phyloP scores from a whole-genome alignment of 2,329 filamentous ascomycete species.

The Trichoderma breve region DNA sequence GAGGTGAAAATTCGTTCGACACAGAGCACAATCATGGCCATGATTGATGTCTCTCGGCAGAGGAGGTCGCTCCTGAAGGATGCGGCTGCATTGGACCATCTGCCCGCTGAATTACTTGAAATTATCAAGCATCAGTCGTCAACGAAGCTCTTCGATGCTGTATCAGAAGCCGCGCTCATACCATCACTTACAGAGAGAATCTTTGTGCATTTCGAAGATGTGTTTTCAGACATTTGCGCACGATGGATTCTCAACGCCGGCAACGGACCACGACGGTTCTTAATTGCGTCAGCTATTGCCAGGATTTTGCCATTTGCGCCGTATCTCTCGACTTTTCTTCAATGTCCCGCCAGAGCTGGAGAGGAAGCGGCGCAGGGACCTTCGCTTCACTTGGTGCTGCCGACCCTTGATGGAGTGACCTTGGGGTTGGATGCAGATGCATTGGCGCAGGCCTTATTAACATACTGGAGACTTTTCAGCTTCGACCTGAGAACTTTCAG shows the following conservation, averaged over 20 bases:
- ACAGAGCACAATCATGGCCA: slow-evolving; percentile 49
- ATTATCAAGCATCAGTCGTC: slow-evolving; percentile 63
- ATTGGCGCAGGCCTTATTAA: slow-evolving; percentile 34
- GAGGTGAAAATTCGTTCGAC: slow-evolving; percentile 25
- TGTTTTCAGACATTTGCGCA: slow-evolving; percentile 80
- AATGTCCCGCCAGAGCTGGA: slow-evolving; percentile 38
- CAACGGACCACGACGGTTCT: slow-evolving; percentile 38
- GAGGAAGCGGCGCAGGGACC: slow-evolving; percentile 20
- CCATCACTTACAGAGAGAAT: slow-evolving; percentile 68
- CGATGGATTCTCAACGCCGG: slow-evolving; percentile 64
- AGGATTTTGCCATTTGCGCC: slow-evolving; percentile 79
- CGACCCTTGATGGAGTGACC: slow-evolving; percentile 31
- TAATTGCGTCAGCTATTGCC: slow-evolving; percentile 69
- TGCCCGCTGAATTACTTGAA: slow-evolving; percentile 69
- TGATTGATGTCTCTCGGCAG: slow-evolving; percentile 54
- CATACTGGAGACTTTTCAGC: slow-evolving; percentile 75
- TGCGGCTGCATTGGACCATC: slow-evolving; percentile 51
- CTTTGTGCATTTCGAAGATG: slow-evolving; percentile 69
- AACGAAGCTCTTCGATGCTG: slow-evolving; percentile 66
- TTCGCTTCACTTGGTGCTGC: slow-evolving; percentile 33
- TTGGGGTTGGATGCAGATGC: slow-evolving; percentile 25
- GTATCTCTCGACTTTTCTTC: slow-evolving; percentile 71
- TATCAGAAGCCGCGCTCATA: slow-evolving; percentile 68
- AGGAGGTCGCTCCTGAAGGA: slow-evolving; percentile 57
- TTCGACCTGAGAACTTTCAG: slow-evolving; percentile 70